Conservation (phyloP, 768 basidiomycete species). For the Lepiota venenata region DNA sequence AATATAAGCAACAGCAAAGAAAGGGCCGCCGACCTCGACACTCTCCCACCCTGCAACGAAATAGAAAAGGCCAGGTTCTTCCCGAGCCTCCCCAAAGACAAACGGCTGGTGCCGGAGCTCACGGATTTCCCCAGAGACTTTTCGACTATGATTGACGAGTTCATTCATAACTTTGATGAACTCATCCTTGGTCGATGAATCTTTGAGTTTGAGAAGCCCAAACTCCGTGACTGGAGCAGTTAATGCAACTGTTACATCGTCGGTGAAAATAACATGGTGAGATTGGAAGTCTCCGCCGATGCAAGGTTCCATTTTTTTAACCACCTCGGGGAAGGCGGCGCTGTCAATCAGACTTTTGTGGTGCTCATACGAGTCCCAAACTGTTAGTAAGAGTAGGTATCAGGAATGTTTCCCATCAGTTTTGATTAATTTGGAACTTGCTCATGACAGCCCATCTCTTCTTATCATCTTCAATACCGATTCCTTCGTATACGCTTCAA, state of each 20-base stretch:
- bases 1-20: neutral
- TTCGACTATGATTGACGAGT: neutral
- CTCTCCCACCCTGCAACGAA: conserved; percentile 8
- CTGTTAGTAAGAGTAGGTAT: neutral
- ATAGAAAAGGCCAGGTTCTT: neutral
- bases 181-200: neutral
- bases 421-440: neutral
- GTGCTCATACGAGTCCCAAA: conserved; percentile 6
- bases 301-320: neutral
- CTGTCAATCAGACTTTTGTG: conserved; percentile 1
- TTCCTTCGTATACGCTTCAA: conserved; percentile 4
- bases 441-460: conserved; percentile 1
- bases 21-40: neutral
- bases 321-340: neutral
- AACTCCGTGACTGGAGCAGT: conserved; percentile 4
- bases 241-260: neutral
- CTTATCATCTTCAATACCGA: conserved; percentile 1
- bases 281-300: neutral
- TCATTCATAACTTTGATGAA: neutral
- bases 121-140: neutral
- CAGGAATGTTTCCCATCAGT: neutral
- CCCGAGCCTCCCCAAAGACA: conserved; percentile 1
- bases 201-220: neutral
- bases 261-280: neutral
- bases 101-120: conserved; percentile 6